Evolutionary conservation across 1,284 basidiomycete genomes (phyloP).

Genomic region (Leccinum pallidistipes): DNA sequence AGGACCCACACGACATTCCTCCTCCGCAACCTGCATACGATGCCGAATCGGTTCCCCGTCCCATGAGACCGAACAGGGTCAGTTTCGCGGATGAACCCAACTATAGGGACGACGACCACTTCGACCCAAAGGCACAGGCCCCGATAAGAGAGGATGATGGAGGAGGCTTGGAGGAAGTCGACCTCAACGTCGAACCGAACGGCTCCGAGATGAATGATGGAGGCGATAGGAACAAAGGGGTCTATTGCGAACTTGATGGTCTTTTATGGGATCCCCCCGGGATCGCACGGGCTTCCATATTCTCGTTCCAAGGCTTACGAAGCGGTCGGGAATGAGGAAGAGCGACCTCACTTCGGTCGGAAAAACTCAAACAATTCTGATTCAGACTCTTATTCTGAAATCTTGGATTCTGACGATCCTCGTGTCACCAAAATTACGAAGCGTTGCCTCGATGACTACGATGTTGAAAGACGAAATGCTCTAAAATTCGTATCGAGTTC

Average conservation of each 20-base stretch:
- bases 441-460: constrained; percentile 51
- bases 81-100: too few relatives aligned
- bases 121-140: too few relatives aligned
- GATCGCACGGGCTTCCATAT: constrained; percentile 27
- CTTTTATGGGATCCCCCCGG: constrained; percentile 42
- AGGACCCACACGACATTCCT: constrained; percentile 58
- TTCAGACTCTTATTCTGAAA: constrained; percentile 42
- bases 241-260: constrained; percentile 41
- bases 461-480: constrained; percentile 57
- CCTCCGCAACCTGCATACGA: constrained; percentile 40
- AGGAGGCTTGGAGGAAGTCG: too few relatives aligned
- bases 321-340: constrained; percentile 3
- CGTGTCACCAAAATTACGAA: constrained; percentile 46
- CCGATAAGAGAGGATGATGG: too few relatives aligned
- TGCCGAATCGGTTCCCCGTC: too few relatives aligned
- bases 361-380: constrained; percentile 25
- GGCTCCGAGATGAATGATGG: too few relatives aligned
- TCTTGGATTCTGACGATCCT: constrained; percentile 56
- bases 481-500: constrained; percentile 66
- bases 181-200: too few relatives aligned
- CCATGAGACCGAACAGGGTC: too few relatives aligned
- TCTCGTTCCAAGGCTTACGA: constrained; percentile 31
- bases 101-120: too few relatives aligned
- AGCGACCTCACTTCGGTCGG: constrained; percentile 12
- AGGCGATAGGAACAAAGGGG: too few relatives aligned